phyloP scores from a whole-genome alignment of 768 basidiomycete genomes.

The Kwoniella dendrophila region DNA sequence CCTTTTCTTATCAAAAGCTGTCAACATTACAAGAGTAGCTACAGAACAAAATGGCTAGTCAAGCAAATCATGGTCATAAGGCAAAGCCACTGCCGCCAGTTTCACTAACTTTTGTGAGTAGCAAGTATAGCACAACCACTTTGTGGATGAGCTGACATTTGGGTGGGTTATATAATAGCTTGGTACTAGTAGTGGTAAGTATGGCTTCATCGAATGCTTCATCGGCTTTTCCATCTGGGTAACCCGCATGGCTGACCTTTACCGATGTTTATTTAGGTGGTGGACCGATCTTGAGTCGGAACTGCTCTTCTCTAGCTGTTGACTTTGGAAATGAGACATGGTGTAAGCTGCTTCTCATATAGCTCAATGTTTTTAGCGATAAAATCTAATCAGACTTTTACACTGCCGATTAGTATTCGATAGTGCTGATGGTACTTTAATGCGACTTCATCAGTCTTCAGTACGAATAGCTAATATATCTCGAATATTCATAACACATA shows the following conservation, averaged over 20 bases:
- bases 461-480: slow-evolving; percentile 50
- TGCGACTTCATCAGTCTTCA: slow-evolving; percentile 44
- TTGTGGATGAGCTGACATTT: not conserved
- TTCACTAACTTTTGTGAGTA: slow-evolving; percentile 49
- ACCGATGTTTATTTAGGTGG: slow-evolving; percentile 35
- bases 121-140: not conserved
- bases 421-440: slow-evolving; percentile 50
- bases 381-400: too few relatives aligned
- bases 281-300: slow-evolving; percentile 50
- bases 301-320: slow-evolving; percentile 52
- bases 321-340: slow-evolving; percentile 51
- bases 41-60: not conserved
- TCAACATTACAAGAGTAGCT: too few relatives aligned
- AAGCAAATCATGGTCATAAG: not conserved
- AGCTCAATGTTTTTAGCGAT: too few relatives aligned
- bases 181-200: slow-evolving; percentile 49
- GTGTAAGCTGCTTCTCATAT: slow-evolving; percentile 38
- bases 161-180: slow-evolving; percentile 25
- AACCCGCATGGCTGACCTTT: slow-evolving; percentile 6
- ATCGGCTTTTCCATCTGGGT: not conserved
- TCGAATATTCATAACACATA: slow-evolving; percentile 54
- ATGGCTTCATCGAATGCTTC: too few relatives aligned
- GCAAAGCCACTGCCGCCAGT: slow-evolving; percentile 38
- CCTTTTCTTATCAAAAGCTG: too few relatives aligned
- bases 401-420: slow-evolving; percentile 52